Evolutionary conservation across 1,139 yeast species (phyloP).

Genomic region (Candida tropicalis): DNA sequence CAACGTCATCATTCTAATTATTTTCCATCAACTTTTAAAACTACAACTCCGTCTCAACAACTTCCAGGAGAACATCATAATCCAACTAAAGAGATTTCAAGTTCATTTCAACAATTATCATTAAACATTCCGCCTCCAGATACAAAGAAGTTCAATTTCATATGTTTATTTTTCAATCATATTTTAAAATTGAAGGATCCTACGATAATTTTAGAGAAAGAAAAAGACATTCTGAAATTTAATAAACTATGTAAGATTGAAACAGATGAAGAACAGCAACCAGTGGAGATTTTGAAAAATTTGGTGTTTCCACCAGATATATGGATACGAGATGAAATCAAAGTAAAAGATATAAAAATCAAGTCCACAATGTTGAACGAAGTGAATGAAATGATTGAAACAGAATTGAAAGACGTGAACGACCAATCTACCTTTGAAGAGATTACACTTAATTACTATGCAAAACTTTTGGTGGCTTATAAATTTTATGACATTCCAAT

Average conservation of each 20-base stretch:
- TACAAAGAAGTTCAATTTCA: constrained; percentile 9
- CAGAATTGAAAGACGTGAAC: constrained; percentile 21
- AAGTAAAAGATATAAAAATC: constrained; percentile 34
- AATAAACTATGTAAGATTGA: background rate
- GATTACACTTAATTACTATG: constrained; percentile 35
- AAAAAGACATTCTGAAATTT: constrained; percentile 8
- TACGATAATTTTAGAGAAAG: constrained; percentile 9
- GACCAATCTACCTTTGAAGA: constrained; percentile 26
- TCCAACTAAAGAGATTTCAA: constrained; percentile 4
- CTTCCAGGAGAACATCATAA: background rate
- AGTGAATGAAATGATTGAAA: constrained; percentile 34
- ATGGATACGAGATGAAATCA: constrained; percentile 40
- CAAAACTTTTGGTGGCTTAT: constrained; percentile 39
- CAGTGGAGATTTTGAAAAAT: constrained; percentile 34
- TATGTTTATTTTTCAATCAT: constrained; percentile 13
- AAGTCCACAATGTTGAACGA: constrained; percentile 40
- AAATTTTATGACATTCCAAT: constrained; percentile 34
- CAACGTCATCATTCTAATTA: background rate
- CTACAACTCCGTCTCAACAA: background rate
- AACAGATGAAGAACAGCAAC: background rate
- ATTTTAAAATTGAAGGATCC: constrained; percentile 16
- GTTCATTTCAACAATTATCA: constrained; percentile 7
- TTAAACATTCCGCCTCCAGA: constrained; percentile 8
- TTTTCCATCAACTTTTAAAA: constrained; percentile 1
- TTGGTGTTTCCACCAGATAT: constrained; percentile 40